Conservation (phyloP, 345 rosid species). For the Mercurialis annua region DNA sequence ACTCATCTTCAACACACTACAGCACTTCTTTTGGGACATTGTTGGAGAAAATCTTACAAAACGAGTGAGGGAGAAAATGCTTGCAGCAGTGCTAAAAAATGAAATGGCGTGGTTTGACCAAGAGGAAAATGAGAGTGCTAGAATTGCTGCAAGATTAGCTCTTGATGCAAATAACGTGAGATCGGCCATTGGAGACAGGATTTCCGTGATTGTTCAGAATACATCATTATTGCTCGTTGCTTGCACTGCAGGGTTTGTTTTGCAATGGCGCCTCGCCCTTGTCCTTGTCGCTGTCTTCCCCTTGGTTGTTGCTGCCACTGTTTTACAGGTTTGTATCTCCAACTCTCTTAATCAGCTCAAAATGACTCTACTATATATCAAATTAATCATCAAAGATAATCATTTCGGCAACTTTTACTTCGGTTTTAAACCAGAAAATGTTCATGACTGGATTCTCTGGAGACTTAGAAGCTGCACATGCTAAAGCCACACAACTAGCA, state of each 20-base stretch:
- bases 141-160: conserved; percentile 83
- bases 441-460: conserved; percentile 97
- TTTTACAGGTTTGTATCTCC: conserved; percentile 68
- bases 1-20: conserved; percentile 84
- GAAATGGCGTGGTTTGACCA: conserved; percentile 99
- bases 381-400: background rate
- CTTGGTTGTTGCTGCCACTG: conserved; percentile 96
- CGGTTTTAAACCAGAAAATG: conserved; percentile 68
- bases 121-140: conserved; percentile 94
- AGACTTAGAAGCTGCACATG: conserved; percentile 89
- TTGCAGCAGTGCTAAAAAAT: conserved; percentile 75
- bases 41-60: conserved; percentile 98
- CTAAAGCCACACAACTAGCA: conserved; percentile 92
- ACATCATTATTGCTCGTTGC: conserved; percentile 93
- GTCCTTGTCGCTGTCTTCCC: conserved; percentile 94
- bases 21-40: conserved; percentile 96
- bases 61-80: conserved; percentile 94
- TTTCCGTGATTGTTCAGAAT: conserved; percentile 93
- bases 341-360: conserved; percentile 1
- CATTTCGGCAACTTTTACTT: background rate
- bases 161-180: conserved; percentile 97
- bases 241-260: conserved; percentile 92
- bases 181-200: conserved; percentile 96
- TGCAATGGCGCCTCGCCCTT: conserved; percentile 99
- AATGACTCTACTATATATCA: background rate